Percentiles rank a stretch among this genome's conserved stretches.
phyloP scores from a whole-genome alignment of 495 filamentous ascomycete genomes.

The Trichodelitschia bisporula region DNA sequence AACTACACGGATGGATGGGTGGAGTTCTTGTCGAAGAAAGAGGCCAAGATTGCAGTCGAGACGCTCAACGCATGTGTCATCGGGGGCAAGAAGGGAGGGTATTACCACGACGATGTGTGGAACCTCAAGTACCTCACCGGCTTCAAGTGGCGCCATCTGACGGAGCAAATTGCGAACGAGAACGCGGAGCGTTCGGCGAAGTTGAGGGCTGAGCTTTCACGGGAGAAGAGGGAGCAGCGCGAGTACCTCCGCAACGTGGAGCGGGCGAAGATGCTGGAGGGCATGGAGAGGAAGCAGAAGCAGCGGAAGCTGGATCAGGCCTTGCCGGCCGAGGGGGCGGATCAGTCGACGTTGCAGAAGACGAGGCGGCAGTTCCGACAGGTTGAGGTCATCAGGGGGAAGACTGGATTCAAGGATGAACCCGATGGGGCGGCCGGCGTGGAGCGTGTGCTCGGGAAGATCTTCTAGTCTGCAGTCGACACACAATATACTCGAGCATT shows the following conservation, averaged over 20 bases:
- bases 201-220: conserved; percentile 56
- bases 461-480: no score
- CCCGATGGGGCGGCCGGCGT: no score
- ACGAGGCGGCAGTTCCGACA: no score
- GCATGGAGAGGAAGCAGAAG: conserved; percentile 23
- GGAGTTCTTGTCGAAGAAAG: conserved; percentile 52
- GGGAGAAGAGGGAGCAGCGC: conserved; percentile 61
- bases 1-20: conserved; percentile 85
- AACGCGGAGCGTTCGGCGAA: conserved; percentile 57
- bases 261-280: conserved; percentile 23
- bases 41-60: conserved; percentile 67
- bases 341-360: no score
- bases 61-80: conserved; percentile 60
- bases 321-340: no score
- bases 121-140: conserved; percentile 62
- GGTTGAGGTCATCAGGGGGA: no score
- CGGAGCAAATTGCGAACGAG: conserved; percentile 51
- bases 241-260: conserved; percentile 57
- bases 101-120: conserved; percentile 87
- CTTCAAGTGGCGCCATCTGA: conserved; percentile 55
- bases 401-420: no score
- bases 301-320: no score
- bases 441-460: no score
- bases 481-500: no score
- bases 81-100: conserved; percentile 68